These are phyloP conservation scores for Kwoniella newhampshirensis DNA, from an alignment of 768 basidiomycete species.

Conservation along the genomic window DNA sequence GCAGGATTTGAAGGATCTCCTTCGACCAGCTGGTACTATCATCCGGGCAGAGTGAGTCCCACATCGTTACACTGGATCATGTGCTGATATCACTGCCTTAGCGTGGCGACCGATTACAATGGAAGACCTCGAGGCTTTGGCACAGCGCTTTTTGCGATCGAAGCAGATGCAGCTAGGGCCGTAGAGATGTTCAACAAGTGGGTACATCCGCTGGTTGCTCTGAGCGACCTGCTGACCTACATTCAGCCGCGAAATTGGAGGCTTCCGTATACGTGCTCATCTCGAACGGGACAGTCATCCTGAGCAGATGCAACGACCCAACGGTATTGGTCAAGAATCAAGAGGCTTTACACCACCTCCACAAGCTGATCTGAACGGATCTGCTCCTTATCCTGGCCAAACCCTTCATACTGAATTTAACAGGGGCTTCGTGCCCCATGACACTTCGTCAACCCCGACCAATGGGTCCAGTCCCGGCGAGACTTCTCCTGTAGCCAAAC, in stretches of 20 bases:
- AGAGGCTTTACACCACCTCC: neutral
- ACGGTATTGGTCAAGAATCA: neutral
- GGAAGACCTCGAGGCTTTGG: slow-evolving; percentile 90
- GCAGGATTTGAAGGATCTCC: slow-evolving; percentile 97
- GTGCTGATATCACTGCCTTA: slow-evolving; percentile 4
- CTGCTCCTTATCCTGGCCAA: neutral
- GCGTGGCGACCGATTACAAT: slow-evolving; percentile 68
- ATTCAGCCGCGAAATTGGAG: slow-evolving; percentile 79
- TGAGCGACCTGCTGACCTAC: neutral
- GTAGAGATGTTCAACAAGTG: slow-evolving; percentile 88
- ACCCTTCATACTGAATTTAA: no score
- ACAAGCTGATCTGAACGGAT: neutral
- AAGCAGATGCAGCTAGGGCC: slow-evolving; percentile 79
- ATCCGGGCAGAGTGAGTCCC: slow-evolving; percentile 66
- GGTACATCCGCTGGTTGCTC: slow-evolving; percentile 43
- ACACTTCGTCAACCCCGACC: neutral
- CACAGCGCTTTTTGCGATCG: slow-evolving; percentile 80
- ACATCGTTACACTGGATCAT: neutral
- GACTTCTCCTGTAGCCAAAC: slow-evolving; percentile 10
- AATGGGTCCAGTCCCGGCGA: slow-evolving; percentile 1
- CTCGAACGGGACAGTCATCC: slow-evolving; percentile 60
- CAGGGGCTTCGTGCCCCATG: no score
- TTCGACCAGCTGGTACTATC: slow-evolving; percentile 85
- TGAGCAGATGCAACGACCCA: no score
- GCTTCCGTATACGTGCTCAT: slow-evolving; percentile 82